phyloP scores from a whole-genome alignment of 805 yeast genomes.

The Monosporozyma servazzii region DNA sequence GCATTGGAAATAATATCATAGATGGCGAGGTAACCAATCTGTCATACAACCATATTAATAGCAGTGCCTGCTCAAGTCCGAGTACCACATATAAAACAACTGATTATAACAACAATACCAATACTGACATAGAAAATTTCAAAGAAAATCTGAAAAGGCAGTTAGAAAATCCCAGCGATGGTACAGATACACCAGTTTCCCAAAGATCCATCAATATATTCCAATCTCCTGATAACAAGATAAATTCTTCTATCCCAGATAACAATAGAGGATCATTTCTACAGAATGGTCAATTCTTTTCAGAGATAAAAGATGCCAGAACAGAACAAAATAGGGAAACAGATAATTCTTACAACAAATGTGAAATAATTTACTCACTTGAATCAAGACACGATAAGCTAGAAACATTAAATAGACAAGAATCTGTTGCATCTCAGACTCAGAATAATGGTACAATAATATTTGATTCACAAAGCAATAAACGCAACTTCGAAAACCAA shows the following conservation, averaged over 20 bases:
- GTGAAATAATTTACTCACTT: not conserved
- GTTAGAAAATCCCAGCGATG: constrained; percentile 7
- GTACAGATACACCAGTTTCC: constrained; percentile 6
- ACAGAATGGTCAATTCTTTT: not conserved
- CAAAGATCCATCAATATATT: not conserved
- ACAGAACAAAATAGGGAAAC: not conserved
- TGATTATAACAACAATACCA: not conserved
- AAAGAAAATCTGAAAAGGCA: constrained; percentile 2
- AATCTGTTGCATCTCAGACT: not conserved
- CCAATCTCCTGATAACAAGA: not conserved
- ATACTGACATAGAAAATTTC: not conserved
- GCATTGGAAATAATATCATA: too few species aligned
- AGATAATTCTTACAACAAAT: not conserved
- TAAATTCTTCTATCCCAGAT: not conserved
- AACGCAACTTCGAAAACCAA: not conserved
- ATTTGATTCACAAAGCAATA: not conserved
- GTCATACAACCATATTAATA: not conserved
- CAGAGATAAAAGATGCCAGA: not conserved
- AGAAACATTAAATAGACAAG: not conserved
- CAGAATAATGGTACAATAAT: not conserved
- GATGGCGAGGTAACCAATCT: not conserved
- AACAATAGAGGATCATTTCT: not conserved
- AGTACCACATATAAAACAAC: not conserved
- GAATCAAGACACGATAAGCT: not conserved
- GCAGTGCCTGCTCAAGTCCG: not conserved